A percentile compares a stretch with the other conserved stretches of the same genome.
Conservation (phyloP, 1,284 basidiomycete species). For the Leccinum fallax region DNA sequence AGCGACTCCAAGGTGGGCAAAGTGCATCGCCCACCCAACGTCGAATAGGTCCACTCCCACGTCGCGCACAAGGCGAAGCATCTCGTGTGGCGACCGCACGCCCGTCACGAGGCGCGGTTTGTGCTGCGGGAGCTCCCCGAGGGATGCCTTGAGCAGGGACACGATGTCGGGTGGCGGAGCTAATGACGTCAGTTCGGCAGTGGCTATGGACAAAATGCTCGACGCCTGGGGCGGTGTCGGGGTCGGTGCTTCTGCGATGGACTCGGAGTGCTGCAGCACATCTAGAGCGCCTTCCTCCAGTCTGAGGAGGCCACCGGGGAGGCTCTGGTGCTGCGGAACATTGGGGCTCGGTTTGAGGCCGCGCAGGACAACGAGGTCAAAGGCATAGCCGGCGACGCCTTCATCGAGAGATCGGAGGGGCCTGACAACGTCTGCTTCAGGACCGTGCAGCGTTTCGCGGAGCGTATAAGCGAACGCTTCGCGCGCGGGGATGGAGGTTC, state of each 20-base stretch:
- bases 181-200: not conserved
- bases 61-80: slow-evolving; percentile 61
- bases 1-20: slow-evolving; percentile 68
- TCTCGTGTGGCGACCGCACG: slow-evolving; percentile 67
- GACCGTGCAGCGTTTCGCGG: slow-evolving; percentile 54
- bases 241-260: slow-evolving; percentile 11
- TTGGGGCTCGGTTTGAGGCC: slow-evolving; percentile 24
- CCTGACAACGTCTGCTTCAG: slow-evolving; percentile 54
- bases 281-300: slow-evolving; percentile 8
- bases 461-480: slow-evolving; percentile 63
- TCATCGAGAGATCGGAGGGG: slow-evolving; percentile 63
- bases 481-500: slow-evolving; percentile 56
- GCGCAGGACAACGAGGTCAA: slow-evolving; percentile 66
- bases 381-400: slow-evolving; percentile 64
- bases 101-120: slow-evolving; percentile 69
- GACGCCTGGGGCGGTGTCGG: slow-evolving; percentile 8
- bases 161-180: slow-evolving; percentile 23
- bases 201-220: slow-evolving; percentile 2
- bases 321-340: slow-evolving; percentile 16
- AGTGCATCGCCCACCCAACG: slow-evolving; percentile 64
- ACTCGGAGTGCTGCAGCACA: slow-evolving; percentile 16
- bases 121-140: slow-evolving; percentile 47
- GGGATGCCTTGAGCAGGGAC: slow-evolving; percentile 58
- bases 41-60: slow-evolving; percentile 79
- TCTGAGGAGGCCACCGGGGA: slow-evolving; percentile 19